These are phyloP conservation scores for Ciborinia camelliae DNA, from an alignment of 2,329 filamentous ascomycete genomes.

Conservation along the genomic window DNA sequence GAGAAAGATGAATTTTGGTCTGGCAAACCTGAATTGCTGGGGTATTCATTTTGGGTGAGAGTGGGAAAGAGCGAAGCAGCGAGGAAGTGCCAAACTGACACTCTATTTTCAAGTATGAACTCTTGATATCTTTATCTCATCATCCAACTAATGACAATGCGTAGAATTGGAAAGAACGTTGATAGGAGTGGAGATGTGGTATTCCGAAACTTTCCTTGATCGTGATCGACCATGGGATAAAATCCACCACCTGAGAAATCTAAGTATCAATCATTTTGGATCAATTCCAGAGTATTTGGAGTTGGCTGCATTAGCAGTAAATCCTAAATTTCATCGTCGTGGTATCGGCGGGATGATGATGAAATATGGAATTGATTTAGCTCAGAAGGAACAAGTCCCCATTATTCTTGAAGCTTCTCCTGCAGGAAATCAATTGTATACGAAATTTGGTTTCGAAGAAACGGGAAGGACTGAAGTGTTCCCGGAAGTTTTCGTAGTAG, in stretches of 20 bases:
- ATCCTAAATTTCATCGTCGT: slow-evolving; percentile 12
- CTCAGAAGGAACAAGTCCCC: slow-evolving; percentile 13
- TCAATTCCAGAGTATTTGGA: slow-evolving; percentile 8
- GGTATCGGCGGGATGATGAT: slow-evolving; percentile 14
- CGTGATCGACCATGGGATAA: slow-evolving; percentile 13
- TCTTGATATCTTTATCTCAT: neutral
- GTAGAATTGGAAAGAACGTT: slow-evolving; percentile 15
- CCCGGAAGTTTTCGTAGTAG: neutral
- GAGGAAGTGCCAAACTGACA: slow-evolving; percentile 11
- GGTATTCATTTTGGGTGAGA: slow-evolving; percentile 12
- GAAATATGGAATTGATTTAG: slow-evolving; percentile 13
- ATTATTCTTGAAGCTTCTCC: slow-evolving; percentile 12
- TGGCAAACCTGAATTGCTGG: slow-evolving; percentile 11
- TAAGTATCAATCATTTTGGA: slow-evolving; percentile 4
- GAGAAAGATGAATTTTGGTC: slow-evolving; percentile 14
- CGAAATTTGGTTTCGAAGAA: slow-evolving; percentile 8
- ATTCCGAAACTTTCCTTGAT: slow-evolving; percentile 8
- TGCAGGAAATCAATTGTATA: slow-evolving; percentile 13
- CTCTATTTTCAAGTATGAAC: slow-evolving; percentile 1
- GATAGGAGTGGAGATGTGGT: slow-evolving; percentile 7
- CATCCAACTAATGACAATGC: neutral
- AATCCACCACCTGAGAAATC: neutral
- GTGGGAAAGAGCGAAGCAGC: slow-evolving; percentile 11
- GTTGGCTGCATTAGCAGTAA: slow-evolving; percentile 1
- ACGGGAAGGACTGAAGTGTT: slow-evolving; percentile 5